A percentile compares a stretch with the other conserved stretches of the same genome.
Evolutionary conservation across 176 grass and related monocot genomes (phyloP).

Genomic region (Poa pratensis): DNA sequence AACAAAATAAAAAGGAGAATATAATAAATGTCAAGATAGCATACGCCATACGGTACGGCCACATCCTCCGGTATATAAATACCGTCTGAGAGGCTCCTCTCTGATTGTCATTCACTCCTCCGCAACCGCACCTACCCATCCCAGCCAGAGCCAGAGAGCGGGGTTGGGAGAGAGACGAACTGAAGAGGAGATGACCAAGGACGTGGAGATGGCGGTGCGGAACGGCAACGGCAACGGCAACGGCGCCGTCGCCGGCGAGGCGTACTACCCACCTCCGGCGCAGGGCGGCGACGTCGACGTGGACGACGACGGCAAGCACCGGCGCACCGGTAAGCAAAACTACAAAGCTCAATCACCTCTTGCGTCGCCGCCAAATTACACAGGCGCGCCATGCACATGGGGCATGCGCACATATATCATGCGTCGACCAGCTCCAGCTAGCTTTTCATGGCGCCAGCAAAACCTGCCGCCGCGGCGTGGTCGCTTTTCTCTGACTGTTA

Average conservation of each 20-base stretch:
- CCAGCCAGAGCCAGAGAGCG: background rate
- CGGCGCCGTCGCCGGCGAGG: background rate
- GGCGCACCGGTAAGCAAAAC: conserved; percentile 50
- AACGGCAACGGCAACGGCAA: conserved; percentile 27
- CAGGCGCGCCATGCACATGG: background rate
- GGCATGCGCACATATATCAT: background rate
- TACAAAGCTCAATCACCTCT: background rate
- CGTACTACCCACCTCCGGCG: background rate
- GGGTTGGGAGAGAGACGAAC: background rate
- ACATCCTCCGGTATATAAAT: background rate
- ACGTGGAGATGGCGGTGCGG: conserved; percentile 61
- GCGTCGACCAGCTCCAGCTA: background rate
- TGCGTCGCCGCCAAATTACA: background rate
- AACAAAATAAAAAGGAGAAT: too few relatives aligned
- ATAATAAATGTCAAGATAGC: too few relatives aligned
- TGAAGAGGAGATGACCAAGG: conserved; percentile 45
- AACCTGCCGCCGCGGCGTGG: background rate
- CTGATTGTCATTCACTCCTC: background rate
- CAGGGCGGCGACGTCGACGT: conserved; percentile 25
- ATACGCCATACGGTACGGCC: too few relatives aligned
- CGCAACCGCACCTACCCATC: background rate
- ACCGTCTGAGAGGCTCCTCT: background rate
- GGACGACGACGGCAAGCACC: conserved; percentile 79
- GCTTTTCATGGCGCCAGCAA: background rate
- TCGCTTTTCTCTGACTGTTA: background rate